Conservation (phyloP, 139 green algal genomes). For the Astrephomene gubernaculifera region DNA sequence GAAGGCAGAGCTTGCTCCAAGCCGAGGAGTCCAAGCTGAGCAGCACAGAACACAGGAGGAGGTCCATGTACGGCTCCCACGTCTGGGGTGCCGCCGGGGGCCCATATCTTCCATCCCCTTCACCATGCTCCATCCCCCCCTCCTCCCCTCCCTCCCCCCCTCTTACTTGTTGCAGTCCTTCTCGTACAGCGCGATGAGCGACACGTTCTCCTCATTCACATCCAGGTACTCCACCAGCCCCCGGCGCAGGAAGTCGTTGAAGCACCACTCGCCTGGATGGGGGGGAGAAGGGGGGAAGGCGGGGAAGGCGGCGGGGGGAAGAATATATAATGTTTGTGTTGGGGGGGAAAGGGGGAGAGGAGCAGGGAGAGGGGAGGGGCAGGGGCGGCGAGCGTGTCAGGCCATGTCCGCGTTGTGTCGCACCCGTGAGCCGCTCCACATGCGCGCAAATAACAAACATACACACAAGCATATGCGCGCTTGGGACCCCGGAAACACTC, state of each 20-base stretch:
- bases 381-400: neutral
- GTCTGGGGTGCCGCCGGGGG: too few species aligned
- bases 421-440: too few species aligned
- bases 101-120: too few species aligned
- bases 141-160: neutral
- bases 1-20: too few species aligned
- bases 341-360: neutral
- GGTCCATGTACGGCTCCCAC: too few species aligned
- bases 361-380: neutral
- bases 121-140: neutral
- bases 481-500: too few species aligned
- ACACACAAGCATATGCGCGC: too few species aligned
- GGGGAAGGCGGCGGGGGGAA: neutral
- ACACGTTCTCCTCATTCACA: constrained; percentile 98
- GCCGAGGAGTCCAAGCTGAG: too few species aligned
- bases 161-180: constrained; percentile 53
- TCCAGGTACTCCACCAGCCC: constrained; percentile 99
- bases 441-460: too few species aligned
- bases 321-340: too few species aligned
- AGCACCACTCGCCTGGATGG: constrained; percentile 72
- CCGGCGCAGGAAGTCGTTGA: constrained; percentile 82
- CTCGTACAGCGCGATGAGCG: constrained; percentile 94
- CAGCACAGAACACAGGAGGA: too few species aligned
- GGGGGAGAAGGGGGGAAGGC: neutral
- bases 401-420: too few species aligned